Percentiles rank a stretch among this genome's conserved stretches.
These are phyloP conservation scores for Aspergillus sp. DNA, from an alignment of 2,329 filamentous ascomycete species.

Conservation along the genomic window DNA sequence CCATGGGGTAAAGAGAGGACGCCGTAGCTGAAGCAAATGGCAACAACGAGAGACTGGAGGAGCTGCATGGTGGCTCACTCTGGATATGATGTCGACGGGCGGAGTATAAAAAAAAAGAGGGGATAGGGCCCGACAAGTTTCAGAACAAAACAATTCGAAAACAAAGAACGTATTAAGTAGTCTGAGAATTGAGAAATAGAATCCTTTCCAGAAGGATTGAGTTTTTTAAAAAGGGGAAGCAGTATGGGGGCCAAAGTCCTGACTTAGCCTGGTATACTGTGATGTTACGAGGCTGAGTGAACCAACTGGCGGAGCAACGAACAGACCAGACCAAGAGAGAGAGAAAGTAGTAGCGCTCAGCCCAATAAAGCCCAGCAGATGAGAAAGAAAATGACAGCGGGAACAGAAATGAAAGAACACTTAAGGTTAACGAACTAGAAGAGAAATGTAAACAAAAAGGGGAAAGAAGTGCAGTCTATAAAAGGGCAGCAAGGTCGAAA, in stretches of 20 bases:
- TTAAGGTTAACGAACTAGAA: neutral
- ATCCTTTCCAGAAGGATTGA: constrained; percentile 3
- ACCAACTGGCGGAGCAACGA: neutral
- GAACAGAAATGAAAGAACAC: constrained; percentile 15
- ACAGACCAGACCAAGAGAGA: neutral
- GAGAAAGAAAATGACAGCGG: constrained; percentile 1
- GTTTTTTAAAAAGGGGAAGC: constrained; percentile 4
- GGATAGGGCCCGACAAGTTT: constrained; percentile 3
- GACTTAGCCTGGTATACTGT: constrained; percentile 12
- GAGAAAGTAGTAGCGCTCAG: neutral
- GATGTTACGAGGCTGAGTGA: neutral
- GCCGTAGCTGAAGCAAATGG: constrained; percentile 34
- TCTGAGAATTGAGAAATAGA: neutral
- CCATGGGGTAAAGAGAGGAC: constrained; percentile 37
- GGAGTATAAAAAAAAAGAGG: constrained; percentile 11
- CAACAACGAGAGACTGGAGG: constrained; percentile 28
- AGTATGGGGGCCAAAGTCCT: constrained; percentile 15
- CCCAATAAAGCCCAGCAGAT: neutral
- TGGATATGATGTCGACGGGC: neutral
- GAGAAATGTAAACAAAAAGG: neutral
- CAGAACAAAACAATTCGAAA: constrained; percentile 3
- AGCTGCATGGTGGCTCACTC: constrained; percentile 29
- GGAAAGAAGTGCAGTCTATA: constrained; percentile 4
- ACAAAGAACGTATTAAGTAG: constrained; percentile 1
- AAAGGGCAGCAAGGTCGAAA: neutral